Base-by-base conservation (phyloP, 495 filamentous ascomycete genomes). In the Umbilicaria muhlenbergii region DNA sequence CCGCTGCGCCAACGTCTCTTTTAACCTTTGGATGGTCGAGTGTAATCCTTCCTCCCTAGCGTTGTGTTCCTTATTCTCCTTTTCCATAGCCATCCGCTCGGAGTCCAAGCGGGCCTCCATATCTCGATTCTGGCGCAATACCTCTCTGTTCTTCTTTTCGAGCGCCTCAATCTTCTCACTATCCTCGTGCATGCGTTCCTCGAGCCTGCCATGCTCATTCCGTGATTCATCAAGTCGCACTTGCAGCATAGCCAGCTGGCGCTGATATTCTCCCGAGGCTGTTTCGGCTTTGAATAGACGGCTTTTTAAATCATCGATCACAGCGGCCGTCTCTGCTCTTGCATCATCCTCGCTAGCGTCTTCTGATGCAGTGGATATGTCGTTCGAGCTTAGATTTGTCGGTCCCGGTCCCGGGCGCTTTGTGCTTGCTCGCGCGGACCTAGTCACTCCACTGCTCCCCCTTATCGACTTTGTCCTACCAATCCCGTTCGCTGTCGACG, bases 31-130 rank as follows among this genome's bases (percentile, higher is more conserved):
- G 54, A 95, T 85, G 33, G 83, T 80, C 21, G 74, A 67, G 59
- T 89, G 84, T 72, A 95, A 75, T 54, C 92, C 87, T 57, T 94
- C 86, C 54, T 93, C 85, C 35, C 78, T 69, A 49, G 78, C 78
- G 32, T 70, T 66, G 64, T 86, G 82, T 48, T 93, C 85, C 44
- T 94, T 84, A 67, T 87, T 87, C 61, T 95, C 89, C 60, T 83
- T 81, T 53, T 83, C 77, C 71, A 89, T 81, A 34, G 83, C 75
- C 58, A 76, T 84, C 35, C 88, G 76, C 63, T 98, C 91, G 37
- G 78, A 71, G 60, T 95, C 89, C 61, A 91, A 89, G 32, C 87
- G 83, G 44, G 75, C 75, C 58, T 94, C 86, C 60, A 93, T 73
- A 55, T 98, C 91, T 44, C 88, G 72, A 51, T 81, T 81, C 61